A percentile compares a stretch with the other conserved stretches of the same genome.
These are phyloP conservation scores for Babesia ovis DNA, from an alignment of 169 alveolate genomes.

Conservation along the genomic window DNA sequence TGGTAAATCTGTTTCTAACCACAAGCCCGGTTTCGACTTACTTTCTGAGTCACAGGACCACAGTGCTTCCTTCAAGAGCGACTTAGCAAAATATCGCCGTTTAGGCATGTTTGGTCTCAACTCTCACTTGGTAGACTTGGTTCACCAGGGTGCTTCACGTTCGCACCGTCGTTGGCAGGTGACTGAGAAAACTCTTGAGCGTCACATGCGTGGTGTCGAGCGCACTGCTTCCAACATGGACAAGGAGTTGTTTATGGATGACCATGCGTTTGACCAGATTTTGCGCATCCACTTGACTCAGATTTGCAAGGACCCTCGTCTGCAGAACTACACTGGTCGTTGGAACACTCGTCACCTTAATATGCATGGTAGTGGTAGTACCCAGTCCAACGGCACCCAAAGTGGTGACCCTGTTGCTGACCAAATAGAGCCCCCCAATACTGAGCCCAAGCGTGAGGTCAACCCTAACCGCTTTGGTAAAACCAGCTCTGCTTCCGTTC, in stretches of 20 bases:
- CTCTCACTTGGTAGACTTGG: conserved; percentile 10
- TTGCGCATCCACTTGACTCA: conserved; percentile 67
- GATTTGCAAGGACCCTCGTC: conserved; percentile 64
- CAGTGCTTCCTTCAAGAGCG: conserved; percentile 16
- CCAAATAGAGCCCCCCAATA: not conserved
- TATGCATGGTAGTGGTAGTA: not conserved
- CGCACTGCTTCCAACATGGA: conserved; percentile 33
- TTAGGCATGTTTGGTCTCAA: conserved; percentile 41
- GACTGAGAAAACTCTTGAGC: conserved; percentile 56
- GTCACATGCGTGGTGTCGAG: conserved; percentile 48
- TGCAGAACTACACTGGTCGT: conserved; percentile 59
- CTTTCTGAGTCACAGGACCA: conserved; percentile 10
- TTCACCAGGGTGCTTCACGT: not conserved
- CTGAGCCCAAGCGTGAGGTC: not conserved
- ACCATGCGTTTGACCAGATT: conserved; percentile 56
- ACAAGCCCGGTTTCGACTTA: not conserved
- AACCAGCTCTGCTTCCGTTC: conserved; percentile 61
- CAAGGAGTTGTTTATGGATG: conserved; percentile 51
- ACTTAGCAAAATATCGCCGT: conserved; percentile 19
- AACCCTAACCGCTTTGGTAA: conserved; percentile 60
- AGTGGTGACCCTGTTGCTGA: not conserved
- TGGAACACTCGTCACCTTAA: conserved; percentile 65
- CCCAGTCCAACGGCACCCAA: not conserved
- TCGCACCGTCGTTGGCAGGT: conserved; percentile 20
- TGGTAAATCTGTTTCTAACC: not conserved